Evolutionary conservation across 495 filamentous ascomycete species (phyloP), one percentile per base, ranked within the genome.

Genomic region (Margaritispora aquatica): DNA sequence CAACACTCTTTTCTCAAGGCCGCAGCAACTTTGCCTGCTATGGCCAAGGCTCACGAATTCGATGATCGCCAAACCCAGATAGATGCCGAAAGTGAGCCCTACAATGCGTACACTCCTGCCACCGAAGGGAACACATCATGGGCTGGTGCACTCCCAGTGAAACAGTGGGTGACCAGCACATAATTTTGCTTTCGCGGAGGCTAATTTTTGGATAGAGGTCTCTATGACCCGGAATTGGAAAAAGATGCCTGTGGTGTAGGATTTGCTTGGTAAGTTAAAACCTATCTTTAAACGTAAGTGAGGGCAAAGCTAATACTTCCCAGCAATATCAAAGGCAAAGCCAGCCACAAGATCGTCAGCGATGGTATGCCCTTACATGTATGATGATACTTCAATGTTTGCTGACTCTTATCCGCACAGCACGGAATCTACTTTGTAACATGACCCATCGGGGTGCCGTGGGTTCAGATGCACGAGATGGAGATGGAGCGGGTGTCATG

Each of bases 221-320:
- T 99, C 29, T 99, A 99, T 70, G 92, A 97, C 73, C 94, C 94
- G 55, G 84, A 87, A 68, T 86, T 94, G 56, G 94, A 99, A 74
- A 99, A 99, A 74, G 94, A 99, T 92, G 90, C 94, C 48, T 99
- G 94, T 70, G 94, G 94, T 87, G 94, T 99, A 65, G 95, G 94
- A 69, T 99, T 99, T 74, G 92, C 94, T 71, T 96, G 94, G 92
- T 97, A 79, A 77, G 89, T 82, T 54, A 23, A 24, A 24, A 24
- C 20, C 24, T 19, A 27, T 2, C 9, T 22, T 31, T 31, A 22
- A n/a, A 13, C 20, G 10, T 1, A 5, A 15, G 29, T 19, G 41
- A 20, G n/a, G 1, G 17, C 26, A 19, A 52, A 22, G 31, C 60
- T 68, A 50, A 68, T 46, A 22, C 4, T 1, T 38, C 46, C 11